phyloP scores from a whole-genome alignment of 805 yeast species.

The Saccharomycopsis fibuligera region DNA sequence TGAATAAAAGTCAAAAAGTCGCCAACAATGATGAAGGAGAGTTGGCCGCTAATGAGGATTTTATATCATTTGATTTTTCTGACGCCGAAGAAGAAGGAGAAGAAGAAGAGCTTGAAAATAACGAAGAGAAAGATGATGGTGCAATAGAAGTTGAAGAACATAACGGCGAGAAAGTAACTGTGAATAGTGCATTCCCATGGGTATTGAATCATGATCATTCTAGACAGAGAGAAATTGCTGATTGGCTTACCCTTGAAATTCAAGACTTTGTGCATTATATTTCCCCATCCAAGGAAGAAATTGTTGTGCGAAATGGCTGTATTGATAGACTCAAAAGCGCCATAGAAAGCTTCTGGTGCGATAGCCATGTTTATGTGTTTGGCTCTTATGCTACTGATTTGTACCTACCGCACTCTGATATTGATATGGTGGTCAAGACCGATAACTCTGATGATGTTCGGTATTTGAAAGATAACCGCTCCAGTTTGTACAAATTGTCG shows the following conservation, averaged over 20 bases:
- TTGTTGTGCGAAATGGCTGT: constrained; percentile 56
- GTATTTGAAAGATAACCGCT: constrained; percentile 43
- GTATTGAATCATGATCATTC: constrained; percentile 71
- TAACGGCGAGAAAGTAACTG: too few species aligned
- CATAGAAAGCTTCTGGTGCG: constrained; percentile 61
- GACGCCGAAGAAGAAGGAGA: constrained; percentile 25
- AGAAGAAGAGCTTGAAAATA: constrained; percentile 22
- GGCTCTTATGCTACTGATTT: constrained; percentile 94
- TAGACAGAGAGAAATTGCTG: constrained; percentile 68
- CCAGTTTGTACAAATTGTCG: constrained; percentile 66
- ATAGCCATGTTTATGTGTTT: constrained; percentile 75
- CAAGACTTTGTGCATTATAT: constrained; percentile 78
- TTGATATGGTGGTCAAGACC: constrained; percentile 84
- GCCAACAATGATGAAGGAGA: constrained; percentile 23
- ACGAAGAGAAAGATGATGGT: constrained; percentile 25
- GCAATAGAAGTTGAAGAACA: constrained; percentile 11
- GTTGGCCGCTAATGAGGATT: constrained; percentile 35
- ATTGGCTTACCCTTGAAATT: constrained; percentile 83
- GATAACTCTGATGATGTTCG: constrained; percentile 25
- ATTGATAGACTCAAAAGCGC: constrained; percentile 52
- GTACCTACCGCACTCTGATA: constrained; percentile 91
- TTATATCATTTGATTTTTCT: constrained; percentile 33
- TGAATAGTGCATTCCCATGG: constrained; percentile 50
- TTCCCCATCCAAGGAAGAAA: constrained; percentile 76
- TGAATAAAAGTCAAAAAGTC: background rate